Conservation (phyloP, 352 stramenopile species). For the Saprolegnia diclina region DNA sequence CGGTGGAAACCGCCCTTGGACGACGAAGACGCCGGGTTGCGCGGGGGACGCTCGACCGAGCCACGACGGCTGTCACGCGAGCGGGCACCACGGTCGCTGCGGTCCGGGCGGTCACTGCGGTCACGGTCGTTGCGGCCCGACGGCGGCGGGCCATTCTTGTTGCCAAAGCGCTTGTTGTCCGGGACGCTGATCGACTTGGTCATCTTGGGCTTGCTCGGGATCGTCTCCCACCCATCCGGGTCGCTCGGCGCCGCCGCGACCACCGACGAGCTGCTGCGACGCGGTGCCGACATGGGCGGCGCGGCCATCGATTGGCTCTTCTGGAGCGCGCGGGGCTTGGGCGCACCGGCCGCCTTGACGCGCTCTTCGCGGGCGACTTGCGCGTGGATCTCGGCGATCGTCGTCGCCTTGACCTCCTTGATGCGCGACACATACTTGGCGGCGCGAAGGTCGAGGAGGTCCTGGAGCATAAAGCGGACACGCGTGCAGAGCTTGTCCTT, state of each 20-base stretch:
- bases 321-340: constrained; percentile 38
- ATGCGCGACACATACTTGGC: constrained; percentile 70
- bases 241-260: constrained; percentile 35
- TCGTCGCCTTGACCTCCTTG: constrained; percentile 82
- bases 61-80: constrained; percentile 13
- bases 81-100: neutral
- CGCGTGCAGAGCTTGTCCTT: constrained; percentile 69
- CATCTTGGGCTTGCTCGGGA: constrained; percentile 49
- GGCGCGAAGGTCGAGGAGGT: constrained; percentile 65
- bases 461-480: constrained; percentile 80
- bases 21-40: neutral
- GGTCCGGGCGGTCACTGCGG: neutral
- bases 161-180: constrained; percentile 29
- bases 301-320: constrained; percentile 48
- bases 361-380: constrained; percentile 64
- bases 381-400: constrained; percentile 71
- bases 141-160: constrained; percentile 22
- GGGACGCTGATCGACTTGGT: constrained; percentile 38
- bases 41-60: constrained; percentile 17
- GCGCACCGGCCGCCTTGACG: constrained; percentile 52
- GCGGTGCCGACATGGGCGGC: constrained; percentile 32
- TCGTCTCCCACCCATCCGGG: constrained; percentile 70
- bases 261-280: constrained; percentile 32
- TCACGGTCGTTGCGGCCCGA: constrained; percentile 28
- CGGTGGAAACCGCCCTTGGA: constrained; percentile 2